Percentiles rank a stretch among this genome's conserved stretches.
phyloP scores from a whole-genome alignment of 202 grass and related monocot species.

The Panicum virgatum region DNA sequence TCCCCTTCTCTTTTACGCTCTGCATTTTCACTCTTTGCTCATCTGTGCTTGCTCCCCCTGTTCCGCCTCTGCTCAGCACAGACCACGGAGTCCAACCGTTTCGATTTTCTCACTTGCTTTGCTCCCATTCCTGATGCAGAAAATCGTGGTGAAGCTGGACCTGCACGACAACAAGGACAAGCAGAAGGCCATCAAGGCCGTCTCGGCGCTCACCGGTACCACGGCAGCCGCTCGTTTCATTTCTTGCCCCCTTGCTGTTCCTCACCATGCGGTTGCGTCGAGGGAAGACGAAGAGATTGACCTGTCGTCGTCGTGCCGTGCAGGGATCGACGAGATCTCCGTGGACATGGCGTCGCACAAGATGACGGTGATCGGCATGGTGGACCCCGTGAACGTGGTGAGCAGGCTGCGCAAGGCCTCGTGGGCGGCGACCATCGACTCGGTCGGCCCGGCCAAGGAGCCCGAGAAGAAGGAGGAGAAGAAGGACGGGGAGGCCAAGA shows the following conservation, averaged over 20 bases:
- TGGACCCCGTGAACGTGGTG: conserved; percentile 69
- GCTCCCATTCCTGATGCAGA: conserved; percentile 36
- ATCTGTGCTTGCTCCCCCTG: neutral
- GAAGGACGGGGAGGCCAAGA: too few species aligned
- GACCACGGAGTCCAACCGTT: neutral
- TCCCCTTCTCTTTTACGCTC: neutral
- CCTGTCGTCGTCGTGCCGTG: neutral
- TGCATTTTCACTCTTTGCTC: conserved; percentile 16
- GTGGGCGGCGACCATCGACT: conserved; percentile 58
- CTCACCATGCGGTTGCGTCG: neutral
- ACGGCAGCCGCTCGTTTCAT: neutral
- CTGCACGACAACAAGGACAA: conserved; percentile 73
- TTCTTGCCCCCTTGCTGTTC: neutral
- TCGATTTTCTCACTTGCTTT: neutral
- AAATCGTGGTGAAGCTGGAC: conserved; percentile 78
- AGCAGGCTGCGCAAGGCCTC: conserved; percentile 66
- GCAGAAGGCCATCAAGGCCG: conserved; percentile 87
- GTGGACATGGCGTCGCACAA: conserved; percentile 80
- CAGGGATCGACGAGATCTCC: conserved; percentile 75
- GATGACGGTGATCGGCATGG: conserved; percentile 83
- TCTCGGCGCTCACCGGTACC: conserved; percentile 58
- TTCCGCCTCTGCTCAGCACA: neutral
- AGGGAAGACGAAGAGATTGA: too few species aligned
- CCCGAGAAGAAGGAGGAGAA: conserved; percentile 70
- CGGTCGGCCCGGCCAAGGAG: conserved; percentile 72